Evolutionary conservation across 2,329 filamentous ascomycete species (phyloP).

Genomic region (Diaporthe amygdali): DNA sequence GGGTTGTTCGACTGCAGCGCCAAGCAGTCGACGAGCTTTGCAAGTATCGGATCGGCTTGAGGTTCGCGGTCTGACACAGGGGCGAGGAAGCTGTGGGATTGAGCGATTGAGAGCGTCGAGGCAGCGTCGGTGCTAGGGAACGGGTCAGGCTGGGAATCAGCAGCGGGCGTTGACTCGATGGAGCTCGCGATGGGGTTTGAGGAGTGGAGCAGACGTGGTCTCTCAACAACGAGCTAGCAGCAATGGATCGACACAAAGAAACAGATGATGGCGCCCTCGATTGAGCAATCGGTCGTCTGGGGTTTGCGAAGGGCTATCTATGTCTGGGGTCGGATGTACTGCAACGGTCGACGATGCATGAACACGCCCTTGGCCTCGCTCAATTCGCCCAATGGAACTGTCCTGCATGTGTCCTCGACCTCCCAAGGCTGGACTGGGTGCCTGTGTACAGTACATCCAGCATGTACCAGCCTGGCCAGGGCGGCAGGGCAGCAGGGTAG

Average conservation of each 20-base stretch:
- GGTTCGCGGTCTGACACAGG: background rate
- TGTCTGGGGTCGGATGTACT: background rate
- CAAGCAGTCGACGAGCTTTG: conserved; percentile 4
- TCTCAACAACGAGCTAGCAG: conserved; percentile 11
- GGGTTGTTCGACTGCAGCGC: background rate
- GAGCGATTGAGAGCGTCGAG: conserved; percentile 12
- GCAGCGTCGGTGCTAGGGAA: conserved; percentile 15
- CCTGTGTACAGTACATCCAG: background rate
- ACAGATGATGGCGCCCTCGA: conserved; percentile 7
- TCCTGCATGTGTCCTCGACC: conserved; percentile 16
- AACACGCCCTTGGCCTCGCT: conserved; percentile 10
- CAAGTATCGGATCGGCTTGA: background rate
- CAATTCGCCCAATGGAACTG: conserved; percentile 10
- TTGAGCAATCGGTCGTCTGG: conserved; percentile 3
- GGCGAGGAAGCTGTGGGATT: background rate
- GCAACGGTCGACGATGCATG: conserved; percentile 16
- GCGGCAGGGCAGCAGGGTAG: conserved; percentile 2
- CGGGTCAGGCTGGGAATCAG: conserved; percentile 10
- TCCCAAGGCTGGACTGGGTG: background rate
- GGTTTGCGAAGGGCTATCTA: conserved; percentile 1
- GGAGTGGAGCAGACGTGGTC: conserved; percentile 15
- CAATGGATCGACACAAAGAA: conserved; percentile 17
- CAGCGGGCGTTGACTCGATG: conserved; percentile 13
- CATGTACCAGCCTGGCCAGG: conserved; percentile 2
- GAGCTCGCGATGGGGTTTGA: conserved; percentile 20